A percentile compares a stretch with the other conserved stretches of the same genome.
Evolutionary conservation across 2,329 filamentous ascomycete species (phyloP).

Genomic region (Mariannaea elegans): DNA sequence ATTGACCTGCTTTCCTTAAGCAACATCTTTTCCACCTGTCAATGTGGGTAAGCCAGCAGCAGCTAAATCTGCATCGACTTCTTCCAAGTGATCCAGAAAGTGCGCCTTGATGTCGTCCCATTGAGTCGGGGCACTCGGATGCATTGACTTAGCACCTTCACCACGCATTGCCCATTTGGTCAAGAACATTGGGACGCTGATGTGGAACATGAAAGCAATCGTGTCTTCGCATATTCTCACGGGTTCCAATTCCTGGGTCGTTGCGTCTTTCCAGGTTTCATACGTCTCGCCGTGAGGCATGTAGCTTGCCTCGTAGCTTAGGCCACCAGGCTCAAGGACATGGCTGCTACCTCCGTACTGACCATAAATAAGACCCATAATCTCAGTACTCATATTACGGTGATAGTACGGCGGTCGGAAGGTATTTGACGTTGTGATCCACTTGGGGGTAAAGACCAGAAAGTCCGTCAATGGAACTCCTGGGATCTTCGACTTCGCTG

Average conservation of each 20-base stretch:
- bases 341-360: slow-evolving; percentile 38
- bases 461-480: slow-evolving; percentile 69
- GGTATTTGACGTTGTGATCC: slow-evolving; percentile 68
- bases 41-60: slow-evolving; percentile 11
- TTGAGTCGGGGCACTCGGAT: slow-evolving; percentile 1
- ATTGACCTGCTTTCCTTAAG: neutral
- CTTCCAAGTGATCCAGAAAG: slow-evolving; percentile 15
- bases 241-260: slow-evolving; percentile 2
- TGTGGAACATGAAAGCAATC: slow-evolving; percentile 22
- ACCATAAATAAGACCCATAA: slow-evolving; percentile 62
- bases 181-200: slow-evolving; percentile 13
- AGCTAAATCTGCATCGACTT: slow-evolving; percentile 8
- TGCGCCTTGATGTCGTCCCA: slow-evolving; percentile 17
- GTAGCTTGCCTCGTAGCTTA: slow-evolving; percentile 20
- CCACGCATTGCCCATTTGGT: slow-evolving; percentile 15
- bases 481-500: slow-evolving; percentile 61
- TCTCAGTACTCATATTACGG: slow-evolving; percentile 65
- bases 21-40: neutral
- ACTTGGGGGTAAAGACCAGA: slow-evolving; percentile 72
- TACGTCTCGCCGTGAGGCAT: slow-evolving; percentile 40
- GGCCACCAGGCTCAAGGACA: slow-evolving; percentile 23
- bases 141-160: slow-evolving; percentile 10
- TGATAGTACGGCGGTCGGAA: slow-evolving; percentile 74
- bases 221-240: slow-evolving; percentile 15
- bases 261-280: slow-evolving; percentile 26